Conservation (phyloP, 1,139 yeast genomes). For the Kurtzmaniella natalensis region DNA sequence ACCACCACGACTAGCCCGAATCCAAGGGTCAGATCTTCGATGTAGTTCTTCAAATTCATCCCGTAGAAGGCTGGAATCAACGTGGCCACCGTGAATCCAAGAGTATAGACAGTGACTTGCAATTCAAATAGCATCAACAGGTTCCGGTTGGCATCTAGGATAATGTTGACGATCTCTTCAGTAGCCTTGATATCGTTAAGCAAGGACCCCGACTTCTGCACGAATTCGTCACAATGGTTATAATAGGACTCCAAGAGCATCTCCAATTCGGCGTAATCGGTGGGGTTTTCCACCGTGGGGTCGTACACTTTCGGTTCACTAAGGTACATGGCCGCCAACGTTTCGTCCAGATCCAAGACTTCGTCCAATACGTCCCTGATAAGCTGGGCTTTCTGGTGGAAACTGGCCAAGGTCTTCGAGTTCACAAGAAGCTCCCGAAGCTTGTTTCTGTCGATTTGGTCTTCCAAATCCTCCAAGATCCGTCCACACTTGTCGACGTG, state of each 20-base stretch:
- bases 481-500: slow-evolving; percentile 73
- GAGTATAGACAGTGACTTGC: slow-evolving; percentile 77
- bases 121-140: slow-evolving; percentile 86
- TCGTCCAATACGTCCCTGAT: slow-evolving; percentile 87
- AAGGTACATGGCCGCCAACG: slow-evolving; percentile 78
- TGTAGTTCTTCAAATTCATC: slow-evolving; percentile 87
- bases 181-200: slow-evolving; percentile 86
- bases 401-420: slow-evolving; percentile 75
- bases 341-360: slow-evolving; percentile 82
- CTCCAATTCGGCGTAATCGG: slow-evolving; percentile 72
- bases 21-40: slow-evolving; percentile 72
- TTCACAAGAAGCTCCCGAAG: slow-evolving; percentile 75
- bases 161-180: slow-evolving; percentile 93
- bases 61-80: slow-evolving; percentile 73
- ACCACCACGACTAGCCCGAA: slow-evolving; percentile 56
- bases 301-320: slow-evolving; percentile 35
- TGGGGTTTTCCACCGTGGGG: slow-evolving; percentile 22
- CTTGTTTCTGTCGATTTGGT: slow-evolving; percentile 78
- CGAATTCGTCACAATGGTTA: slow-evolving; percentile 94
- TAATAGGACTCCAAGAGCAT: slow-evolving; percentile 90
- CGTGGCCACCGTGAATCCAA: slow-evolving; percentile 77
- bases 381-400: slow-evolving; percentile 77
- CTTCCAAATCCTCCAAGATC: slow-evolving; percentile 77
- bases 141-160: slow-evolving; percentile 91
- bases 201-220: slow-evolving; percentile 84